A percentile compares a stretch with the other conserved stretches of the same genome.
These are phyloP conservation scores for Entomortierella beljakovae DNA, from an alignment of 192 early-diverging fungal genomes.

Conservation along the genomic window DNA sequence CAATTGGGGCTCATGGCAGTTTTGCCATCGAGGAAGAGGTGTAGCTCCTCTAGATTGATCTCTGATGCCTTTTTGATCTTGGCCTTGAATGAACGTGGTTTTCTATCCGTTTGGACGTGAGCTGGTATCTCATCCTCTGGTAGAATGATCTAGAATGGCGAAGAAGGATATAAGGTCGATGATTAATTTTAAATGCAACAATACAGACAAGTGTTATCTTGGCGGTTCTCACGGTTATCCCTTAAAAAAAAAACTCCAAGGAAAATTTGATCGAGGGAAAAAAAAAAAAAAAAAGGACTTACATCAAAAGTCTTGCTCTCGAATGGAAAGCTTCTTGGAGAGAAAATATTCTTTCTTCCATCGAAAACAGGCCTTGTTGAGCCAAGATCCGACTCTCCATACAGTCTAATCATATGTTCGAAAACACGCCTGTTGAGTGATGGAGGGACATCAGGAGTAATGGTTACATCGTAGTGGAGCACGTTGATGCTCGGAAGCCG, in stretches of 20 bases:
- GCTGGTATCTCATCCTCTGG: slow-evolving; percentile 53
- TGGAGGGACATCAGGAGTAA: slow-evolving; percentile 83
- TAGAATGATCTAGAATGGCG: slow-evolving; percentile 55
- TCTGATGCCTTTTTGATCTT: slow-evolving; percentile 73
- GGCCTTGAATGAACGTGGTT: slow-evolving; percentile 70
- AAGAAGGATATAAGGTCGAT: background rate
- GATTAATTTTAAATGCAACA: background rate
- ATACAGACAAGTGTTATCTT: background rate
- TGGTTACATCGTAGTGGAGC: slow-evolving; percentile 91
- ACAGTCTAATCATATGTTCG: slow-evolving; percentile 69
- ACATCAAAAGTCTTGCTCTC: slow-evolving; percentile 70
- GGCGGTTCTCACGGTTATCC: background rate
- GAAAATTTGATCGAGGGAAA: background rate
- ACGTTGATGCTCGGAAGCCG: slow-evolving; percentile 73
- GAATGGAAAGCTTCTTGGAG: slow-evolving; percentile 67
- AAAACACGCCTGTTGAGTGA: slow-evolving; percentile 79
- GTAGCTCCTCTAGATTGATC: slow-evolving; percentile 74
- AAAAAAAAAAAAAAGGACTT: background rate
- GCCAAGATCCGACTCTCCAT: slow-evolving; percentile 65
- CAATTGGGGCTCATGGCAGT: slow-evolving; percentile 49
- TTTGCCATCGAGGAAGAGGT: slow-evolving; percentile 63
- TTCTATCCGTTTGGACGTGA: slow-evolving; percentile 35
- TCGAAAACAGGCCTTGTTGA: slow-evolving; percentile 84
- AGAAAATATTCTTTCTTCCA: slow-evolving; percentile 84
- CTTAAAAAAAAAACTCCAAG: background rate